Evolutionary conservation across 176 grass and related monocot species (phyloP).

Genomic region (Triticum aestivum): IWGSC_CS_RefSeq_v2.1 NC_057813.1:483585845-483586344

Average conservation of each 20-base stretch:
- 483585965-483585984: neutral
- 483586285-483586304: neutral
- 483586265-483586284: neutral
- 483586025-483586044: constrained; percentile 97
- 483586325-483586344: neutral
- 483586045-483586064: constrained; percentile 85
- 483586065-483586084: constrained; percentile 34
- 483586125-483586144: constrained; percentile 8
- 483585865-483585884: constrained; percentile 67
- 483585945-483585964: constrained; percentile 30
- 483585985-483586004: constrained; percentile 8
- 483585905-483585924: constrained; percentile 97
- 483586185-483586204: neutral
- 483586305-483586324: neutral
- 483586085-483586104: neutral
- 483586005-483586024: constrained; percentile 82
- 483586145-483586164: neutral
- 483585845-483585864: constrained; percentile 10
- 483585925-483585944: constrained; percentile 45
- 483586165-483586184: neutral
- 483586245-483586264: neutral
- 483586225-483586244: neutral
- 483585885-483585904: constrained; percentile 95
- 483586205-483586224: constrained; percentile 5
- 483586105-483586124: neutral